A percentile compares a stretch with the other conserved stretches of the same genome.
These are phyloP conservation scores for Colletotrichum sp. DNA, from an alignment of 2,329 filamentous ascomycete species.

Conservation along the genomic window DNA sequence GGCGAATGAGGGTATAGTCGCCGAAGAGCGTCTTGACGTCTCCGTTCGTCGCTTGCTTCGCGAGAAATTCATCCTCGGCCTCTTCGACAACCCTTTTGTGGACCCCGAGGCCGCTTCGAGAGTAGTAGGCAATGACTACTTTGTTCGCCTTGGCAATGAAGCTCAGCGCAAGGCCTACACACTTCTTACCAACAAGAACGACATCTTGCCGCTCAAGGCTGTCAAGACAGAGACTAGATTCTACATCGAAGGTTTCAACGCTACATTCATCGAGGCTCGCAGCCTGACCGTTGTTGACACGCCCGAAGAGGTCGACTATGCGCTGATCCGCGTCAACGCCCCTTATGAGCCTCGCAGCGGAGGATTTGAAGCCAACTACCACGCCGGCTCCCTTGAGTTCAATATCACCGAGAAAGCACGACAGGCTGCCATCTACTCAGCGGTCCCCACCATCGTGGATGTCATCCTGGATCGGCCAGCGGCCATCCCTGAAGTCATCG, in stretches of 20 bases:
- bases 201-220: conserved; percentile 24
- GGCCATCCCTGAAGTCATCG: conserved; percentile 44
- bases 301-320: conserved; percentile 43
- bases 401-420: conserved; percentile 29
- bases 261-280: conserved; percentile 21
- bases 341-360: conserved; percentile 44
- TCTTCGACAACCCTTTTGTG: conserved; percentile 57
- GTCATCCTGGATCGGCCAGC: conserved; percentile 47
- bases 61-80: conserved; percentile 56
- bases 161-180: conserved; percentile 31
- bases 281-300: conserved; percentile 37
- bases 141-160: conserved; percentile 27
- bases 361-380: conserved; percentile 42
- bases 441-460: conserved; percentile 46
- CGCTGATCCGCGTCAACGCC: conserved; percentile 42
- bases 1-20: conserved; percentile 42
- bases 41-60: conserved; percentile 50
- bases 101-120: conserved; percentile 44
- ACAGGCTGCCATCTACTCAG: conserved; percentile 36
- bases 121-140: conserved; percentile 49
- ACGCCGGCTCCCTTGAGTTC: conserved; percentile 46
- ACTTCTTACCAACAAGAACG: conserved; percentile 28
- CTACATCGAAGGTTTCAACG: conserved; percentile 21
- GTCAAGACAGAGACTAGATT: conserved; percentile 19
- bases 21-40: conserved; percentile 47